Evolutionary conservation across 2,329 filamentous ascomycete species (phyloP).

Genomic region (Aspergillus sp.): DNA sequence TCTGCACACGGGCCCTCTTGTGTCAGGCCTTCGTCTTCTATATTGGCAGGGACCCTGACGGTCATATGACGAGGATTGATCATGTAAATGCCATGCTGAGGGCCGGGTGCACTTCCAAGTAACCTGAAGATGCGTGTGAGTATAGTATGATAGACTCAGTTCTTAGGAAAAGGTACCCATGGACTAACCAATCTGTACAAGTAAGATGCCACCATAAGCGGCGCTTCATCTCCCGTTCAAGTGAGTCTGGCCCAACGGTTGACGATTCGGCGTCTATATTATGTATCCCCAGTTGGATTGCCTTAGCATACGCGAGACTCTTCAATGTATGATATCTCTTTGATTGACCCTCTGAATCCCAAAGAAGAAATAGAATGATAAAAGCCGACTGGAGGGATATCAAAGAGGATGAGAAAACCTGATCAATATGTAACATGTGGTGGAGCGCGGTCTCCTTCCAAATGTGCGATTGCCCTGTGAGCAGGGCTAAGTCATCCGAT

Average conservation of each 20-base stretch:
- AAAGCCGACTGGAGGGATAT: neutral
- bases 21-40: neutral
- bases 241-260: neutral
- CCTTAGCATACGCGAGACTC: conserved; percentile 6
- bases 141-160: neutral
- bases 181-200: neutral
- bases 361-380: conserved; percentile 1
- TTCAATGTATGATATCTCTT: neutral
- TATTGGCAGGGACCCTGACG: neutral
- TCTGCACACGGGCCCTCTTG: neutral
- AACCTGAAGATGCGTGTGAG: neutral
- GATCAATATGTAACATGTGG: neutral
- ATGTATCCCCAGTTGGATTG: conserved; percentile 3
- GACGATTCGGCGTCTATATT: neutral
- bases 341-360: conserved; percentile 10
- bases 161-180: no score
- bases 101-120: neutral
- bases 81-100: neutral
- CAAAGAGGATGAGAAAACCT: neutral
- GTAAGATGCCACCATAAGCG: conserved; percentile 8
- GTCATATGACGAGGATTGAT: neutral
- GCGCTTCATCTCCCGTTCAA: neutral
- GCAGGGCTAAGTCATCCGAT: no score
- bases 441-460: conserved; percentile 1
- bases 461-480: neutral